Evolutionary conservation across 371 early-diverging fungal species (phyloP).

Genomic region (Rhizomucor miehei): DNA sequence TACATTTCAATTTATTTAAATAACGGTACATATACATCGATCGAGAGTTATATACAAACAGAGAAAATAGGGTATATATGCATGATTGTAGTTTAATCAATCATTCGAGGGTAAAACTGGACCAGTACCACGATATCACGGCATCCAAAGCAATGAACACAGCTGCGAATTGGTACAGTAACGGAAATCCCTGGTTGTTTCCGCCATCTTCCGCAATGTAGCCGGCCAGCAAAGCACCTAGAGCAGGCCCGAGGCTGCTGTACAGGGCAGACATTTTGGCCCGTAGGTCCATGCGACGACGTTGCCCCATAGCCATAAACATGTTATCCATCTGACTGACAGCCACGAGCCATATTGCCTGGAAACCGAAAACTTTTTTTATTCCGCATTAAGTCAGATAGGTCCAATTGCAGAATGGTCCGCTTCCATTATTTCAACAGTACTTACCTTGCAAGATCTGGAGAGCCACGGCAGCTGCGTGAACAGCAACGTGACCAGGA

Average conservation of each 20-base stretch:
- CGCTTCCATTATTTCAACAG: too few relatives aligned
- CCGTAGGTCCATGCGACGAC: constrained; percentile 19
- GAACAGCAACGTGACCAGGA: constrained; percentile 9
- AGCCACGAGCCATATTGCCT: constrained; percentile 15
- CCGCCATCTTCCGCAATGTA: constrained; percentile 7
- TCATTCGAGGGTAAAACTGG: too few relatives aligned
- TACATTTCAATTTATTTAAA: too few relatives aligned
- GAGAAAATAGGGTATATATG: too few relatives aligned
- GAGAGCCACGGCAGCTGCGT: constrained; percentile 15
- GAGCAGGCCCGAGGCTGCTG: constrained; percentile 18
- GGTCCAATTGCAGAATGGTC: neutral
- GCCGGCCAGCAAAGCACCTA: constrained; percentile 13
- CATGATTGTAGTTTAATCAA: too few relatives aligned
- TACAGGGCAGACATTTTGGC: constrained; percentile 20
- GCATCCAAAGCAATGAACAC: constrained; percentile 5
- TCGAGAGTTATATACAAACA: too few relatives aligned
- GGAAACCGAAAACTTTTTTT: constrained; percentile 12
- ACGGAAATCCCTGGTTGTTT: constrained; percentile 7
- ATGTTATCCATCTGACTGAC: constrained; percentile 14
- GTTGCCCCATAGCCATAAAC: constrained; percentile 11
- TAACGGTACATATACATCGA: too few relatives aligned
- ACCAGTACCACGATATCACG: constrained; percentile 13
- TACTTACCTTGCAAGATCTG: constrained; percentile 27
- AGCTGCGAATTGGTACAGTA: constrained; percentile 1
- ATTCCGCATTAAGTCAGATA: neutral